Base-by-base conservation (phyloP, 164 flowering plant species). In the Chimonanthus praecox region DNA sequence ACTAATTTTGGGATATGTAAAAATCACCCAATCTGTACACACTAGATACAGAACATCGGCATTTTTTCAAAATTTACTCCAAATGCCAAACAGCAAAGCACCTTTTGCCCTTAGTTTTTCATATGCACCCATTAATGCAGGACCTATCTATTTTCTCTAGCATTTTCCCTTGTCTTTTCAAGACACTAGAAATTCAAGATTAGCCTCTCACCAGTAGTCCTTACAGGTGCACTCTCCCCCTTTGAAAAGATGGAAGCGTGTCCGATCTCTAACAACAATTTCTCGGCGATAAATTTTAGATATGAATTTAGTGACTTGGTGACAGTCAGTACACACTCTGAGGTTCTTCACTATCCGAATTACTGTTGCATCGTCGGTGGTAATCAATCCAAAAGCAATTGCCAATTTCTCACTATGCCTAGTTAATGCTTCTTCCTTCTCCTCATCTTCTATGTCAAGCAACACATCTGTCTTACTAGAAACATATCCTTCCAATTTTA, bases 371-470 rank as follows among this genome's bases (percentile, higher is more conserved):
- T 82, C 80, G 4, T 60, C 49, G 3, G 85, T 84, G 78, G 77
- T 81, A 8, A 84, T 77, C 45, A 84, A 79, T 49, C 85, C 87
- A 65, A 82, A 84, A 21, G 87, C 87, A 74, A 84, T 82, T 4
- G 87, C 87, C 67, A 82, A 49, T 80, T 77, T 84, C 81, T 84
- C 87, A 64, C 87, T 84, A 62, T 84, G 87, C 21, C 77, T 73
- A 10, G 78, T 77, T 16, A 82, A 69, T 18, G 76, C 82, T 47
- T 75, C 74, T 61, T 82, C 85, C 78, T 82, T 84, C 77, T 83
- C 84, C 67, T 81, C 86, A 73, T 83, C 84, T 8, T 51, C 62
- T 0, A 69, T 69, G 61, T 69, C 71, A 9, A 49, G 61, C 47
- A 69, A 51, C 75, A 79, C 86, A 18, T 79, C 78, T 49, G 71